Evolutionary conservation across 305 asterid genomes (phyloP), one percentile per base, ranked within the genome.

Genomic region (Nicotiana rustica): DNA sequence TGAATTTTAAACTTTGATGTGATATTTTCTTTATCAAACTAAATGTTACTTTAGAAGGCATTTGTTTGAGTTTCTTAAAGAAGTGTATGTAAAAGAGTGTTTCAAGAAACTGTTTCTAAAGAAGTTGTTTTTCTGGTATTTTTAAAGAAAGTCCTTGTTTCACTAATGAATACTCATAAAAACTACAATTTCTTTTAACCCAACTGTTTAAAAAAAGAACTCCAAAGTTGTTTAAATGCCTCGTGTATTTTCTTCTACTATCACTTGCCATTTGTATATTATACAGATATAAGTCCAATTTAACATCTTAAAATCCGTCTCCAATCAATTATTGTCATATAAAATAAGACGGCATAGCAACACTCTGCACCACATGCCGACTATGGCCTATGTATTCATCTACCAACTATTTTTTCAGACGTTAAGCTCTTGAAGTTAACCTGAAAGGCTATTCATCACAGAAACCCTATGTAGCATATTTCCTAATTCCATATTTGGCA

Each of bases 261-360:
- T 4, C 79, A 14, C 25, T 0, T 41, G 49, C 1, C 49, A 41
- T 8, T 7, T 1, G 49, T 41, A 2, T 41, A 41, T 7, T 13
- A 73, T 73, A 73, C 8, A 25, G 52, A 49, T 49, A 25, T 0
- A 71, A 0, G 17, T 18, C 65, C 2, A 52, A 75, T 75, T 75
- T 75, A 52, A 52, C 65, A 75, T 75, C 65, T 14, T 75, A 75
- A 17, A 29, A 75, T 73, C 62, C 25, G 41, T 47, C 14, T 13
- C 14, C 79, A 21, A 19, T 13, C 21, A 6, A 21, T 13, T 47
- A 73, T 73, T 49, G 0, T 73, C 62, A 49, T 10, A 49, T 7
- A 71, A 71, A 71, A 6, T 21, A 12, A 71, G 8, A 71, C 8
- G 0, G 0, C 14, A 5, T 0, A 21, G 5, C 19, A 71, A 73